Base-by-base conservation (phyloP, 2,329 filamentous ascomycete genomes). In the Trichophyton mentagrophytes region DNA sequence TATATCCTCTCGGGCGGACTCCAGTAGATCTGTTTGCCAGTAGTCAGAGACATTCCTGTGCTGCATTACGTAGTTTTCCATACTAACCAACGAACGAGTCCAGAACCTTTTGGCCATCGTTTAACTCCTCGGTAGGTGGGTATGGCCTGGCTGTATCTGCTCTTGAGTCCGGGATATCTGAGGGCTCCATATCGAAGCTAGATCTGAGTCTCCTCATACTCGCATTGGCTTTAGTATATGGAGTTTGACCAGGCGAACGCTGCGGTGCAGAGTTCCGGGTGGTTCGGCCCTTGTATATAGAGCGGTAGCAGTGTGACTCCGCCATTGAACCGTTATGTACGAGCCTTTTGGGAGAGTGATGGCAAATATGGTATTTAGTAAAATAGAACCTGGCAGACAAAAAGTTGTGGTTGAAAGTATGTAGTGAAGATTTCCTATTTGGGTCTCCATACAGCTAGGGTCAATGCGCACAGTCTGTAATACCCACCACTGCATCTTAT, bases 1-100 rank as follows among this genome's bases (percentile, higher is more conserved):
- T 6, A 65, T 60, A 33, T 62, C 59, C 17, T 62, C n/a, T n/a
- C 38, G 61, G 4, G 62, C 61, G 13, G 25, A 25, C n/a, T 64
- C 59, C n/a, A 65, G 60, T 25, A 61, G 60, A 1, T 40, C 64
- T 65, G 33, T 47, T n/a, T n/a, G 15, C 40, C 57, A 51, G 30
- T 11, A 25, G 20, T 42, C 22, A 57, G 40, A 42, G 40, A 8
- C 42, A 7, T n/a, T 25, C n/a, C 17, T 11, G 55, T 13, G 40
- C 40, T 3, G 7, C 36, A 44, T 15, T 9, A 25, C 6, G 17
- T 2, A 9, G 33, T 17, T n/a, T 8, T 30, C 9, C 25, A 36
- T 33, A 55, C 51, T 36, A 9, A 57, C 55, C 55, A 27, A 57
- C 36, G 17, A 57, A 57, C 3, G 33, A 27, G n/a, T 17, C 17